These are phyloP conservation scores for Benincasa hispida DNA, from an alignment of 306 rosid species.

Conservation along the genomic window DNA sequence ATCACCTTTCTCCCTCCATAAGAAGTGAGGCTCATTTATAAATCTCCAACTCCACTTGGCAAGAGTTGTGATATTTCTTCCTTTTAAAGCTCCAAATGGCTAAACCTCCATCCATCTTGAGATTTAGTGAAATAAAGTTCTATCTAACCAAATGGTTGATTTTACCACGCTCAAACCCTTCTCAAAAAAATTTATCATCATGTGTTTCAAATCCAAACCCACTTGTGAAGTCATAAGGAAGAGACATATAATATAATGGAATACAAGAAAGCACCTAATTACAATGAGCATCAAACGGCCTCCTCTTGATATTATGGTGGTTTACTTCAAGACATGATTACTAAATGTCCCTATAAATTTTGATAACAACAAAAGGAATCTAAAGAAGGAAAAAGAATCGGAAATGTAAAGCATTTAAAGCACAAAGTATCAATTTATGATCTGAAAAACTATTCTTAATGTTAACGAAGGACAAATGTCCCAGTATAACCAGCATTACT, in stretches of 20 bases:
- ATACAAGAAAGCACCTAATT: not conserved
- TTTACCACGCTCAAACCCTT: not conserved
- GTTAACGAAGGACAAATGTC: not conserved
- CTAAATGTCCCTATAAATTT: not conserved
- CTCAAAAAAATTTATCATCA: not conserved
- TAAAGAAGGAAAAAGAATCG: not conserved
- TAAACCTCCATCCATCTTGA: not conserved
- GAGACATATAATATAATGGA: not conserved
- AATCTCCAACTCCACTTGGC: not conserved
- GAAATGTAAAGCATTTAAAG: not conserved
- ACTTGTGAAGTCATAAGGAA: not conserved
- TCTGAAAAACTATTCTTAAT: not conserved
- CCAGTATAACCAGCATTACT: not conserved
- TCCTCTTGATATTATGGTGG: not conserved
- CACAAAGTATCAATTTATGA: not conserved
- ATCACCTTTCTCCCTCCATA: not conserved
- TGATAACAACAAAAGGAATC: not conserved
- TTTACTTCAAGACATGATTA: not conserved
- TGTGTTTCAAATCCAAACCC: not conserved
- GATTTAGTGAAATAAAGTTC: not conserved
- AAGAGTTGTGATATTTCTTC: not conserved
- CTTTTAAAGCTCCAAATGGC: not conserved
- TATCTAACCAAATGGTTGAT: not conserved
- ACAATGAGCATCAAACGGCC: not conserved
- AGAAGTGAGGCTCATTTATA: not conserved